A percentile compares a stretch with the other conserved stretches of the same genome.
These are phyloP conservation scores for Pilaira anomala DNA, from an alignment of 192 early-diverging fungal genomes.

Conservation along the genomic window DNA sequence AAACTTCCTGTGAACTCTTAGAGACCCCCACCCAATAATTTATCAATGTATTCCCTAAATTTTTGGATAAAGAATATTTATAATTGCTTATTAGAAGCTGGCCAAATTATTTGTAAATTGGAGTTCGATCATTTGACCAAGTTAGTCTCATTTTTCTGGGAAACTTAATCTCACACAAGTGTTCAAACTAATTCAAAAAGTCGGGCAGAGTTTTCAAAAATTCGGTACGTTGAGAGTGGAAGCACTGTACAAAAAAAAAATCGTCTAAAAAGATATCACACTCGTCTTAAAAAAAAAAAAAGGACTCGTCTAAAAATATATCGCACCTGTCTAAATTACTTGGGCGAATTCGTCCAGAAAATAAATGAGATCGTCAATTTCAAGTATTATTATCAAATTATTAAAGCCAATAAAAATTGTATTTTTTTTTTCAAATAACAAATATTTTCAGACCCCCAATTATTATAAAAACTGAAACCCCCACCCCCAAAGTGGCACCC, in stretches of 20 bases:
- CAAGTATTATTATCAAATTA: no score
- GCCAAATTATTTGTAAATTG: slow-evolving; percentile 5
- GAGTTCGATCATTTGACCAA: background rate
- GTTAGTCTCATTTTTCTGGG: background rate
- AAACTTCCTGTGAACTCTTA: background rate
- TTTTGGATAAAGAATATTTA: slow-evolving; percentile 14
- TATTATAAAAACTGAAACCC: no score
- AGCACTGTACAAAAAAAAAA: slow-evolving; percentile 1
- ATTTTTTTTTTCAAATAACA: no score
- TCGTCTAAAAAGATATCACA: slow-evolving; percentile 5
- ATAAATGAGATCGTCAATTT: no score
- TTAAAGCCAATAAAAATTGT: no score
- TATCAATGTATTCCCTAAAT: slow-evolving; percentile 7
- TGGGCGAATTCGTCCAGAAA: no score
- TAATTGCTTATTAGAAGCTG: slow-evolving; percentile 4
- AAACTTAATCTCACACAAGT: background rate
- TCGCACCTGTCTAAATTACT: no score
- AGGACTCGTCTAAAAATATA: no score
- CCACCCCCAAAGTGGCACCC: no score
- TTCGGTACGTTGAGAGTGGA: slow-evolving; percentile 5
- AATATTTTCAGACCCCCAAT: no score
- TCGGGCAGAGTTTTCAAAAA: slow-evolving; percentile 4
- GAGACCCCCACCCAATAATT: slow-evolving; percentile 7
- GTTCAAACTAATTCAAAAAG: slow-evolving; percentile 4
- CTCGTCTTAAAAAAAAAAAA: no score